Base-by-base conservation (phyloP, 345 rosid genomes). In the Arabis hirsuta region DNA sequence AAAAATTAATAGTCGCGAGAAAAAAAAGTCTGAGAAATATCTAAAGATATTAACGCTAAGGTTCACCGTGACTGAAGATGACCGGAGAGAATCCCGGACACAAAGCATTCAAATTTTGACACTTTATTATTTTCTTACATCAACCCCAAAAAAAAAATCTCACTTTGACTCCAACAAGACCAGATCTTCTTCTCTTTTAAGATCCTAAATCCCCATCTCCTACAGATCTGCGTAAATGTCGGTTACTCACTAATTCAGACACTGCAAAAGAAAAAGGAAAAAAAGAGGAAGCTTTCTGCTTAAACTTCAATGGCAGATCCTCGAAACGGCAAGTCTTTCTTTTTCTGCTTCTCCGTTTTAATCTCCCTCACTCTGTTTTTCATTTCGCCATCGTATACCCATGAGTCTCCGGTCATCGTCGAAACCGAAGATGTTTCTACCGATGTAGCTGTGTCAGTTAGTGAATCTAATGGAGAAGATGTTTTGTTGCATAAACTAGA, bases 291-390 rank as follows among this genome's bases (percentile, higher is more conserved):
- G 2, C 55, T 74, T 34, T 63, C 63, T 32, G 29, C 67, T 39
- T 48, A 39, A 46, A 73, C 73, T 67, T 56, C 41, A 59, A 87
- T 88, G 97, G 93, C 82, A 56, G 61, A 56, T 81, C 62, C 73
- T 55, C 73, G 11, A 55, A 71, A 76, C 85, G 92, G 88, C 93
- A 93, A 84, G 96, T 80, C 81, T 29, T 67, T 80, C 62, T 68
- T 84, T 12, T 64, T 85, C 62, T 67, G 11, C 50, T 44, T 32
- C 57, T 67, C 13, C 45, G 3, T 69, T 55, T 0, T 55, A 14
- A 55, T 69, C 54, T 45, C 60, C 19, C 22, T 76, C 53, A 19
- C 65, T 76, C 62, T 85, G 53, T 79, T 88, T 75, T 73, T 81
- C 50, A 43, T 67, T 29, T 59, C 62, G 60, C 34, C 84, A 70